These are phyloP conservation scores for Berberis thunbergii DNA, from an alignment of 164 flowering plant genomes.

Conservation along the genomic window DNA sequence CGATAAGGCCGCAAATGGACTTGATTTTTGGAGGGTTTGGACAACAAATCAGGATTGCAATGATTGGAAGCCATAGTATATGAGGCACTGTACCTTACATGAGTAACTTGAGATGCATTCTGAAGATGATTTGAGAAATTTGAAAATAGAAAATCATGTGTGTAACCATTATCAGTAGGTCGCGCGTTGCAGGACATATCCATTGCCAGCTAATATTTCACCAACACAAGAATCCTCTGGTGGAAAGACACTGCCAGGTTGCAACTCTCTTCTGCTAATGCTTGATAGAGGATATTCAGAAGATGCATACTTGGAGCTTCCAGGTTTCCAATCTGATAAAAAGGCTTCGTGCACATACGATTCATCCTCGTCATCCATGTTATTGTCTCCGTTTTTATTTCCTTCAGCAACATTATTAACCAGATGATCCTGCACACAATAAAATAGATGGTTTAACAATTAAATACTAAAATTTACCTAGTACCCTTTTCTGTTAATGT, in stretches of 20 bases:
- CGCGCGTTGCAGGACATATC: conserved; percentile 11
- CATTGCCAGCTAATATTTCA: conserved; percentile 16
- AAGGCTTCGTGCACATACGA: conserved; percentile 85
- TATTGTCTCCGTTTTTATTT: conserved; percentile 38
- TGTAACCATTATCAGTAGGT: conserved; percentile 7
- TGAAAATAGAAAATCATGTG: conserved; percentile 16
- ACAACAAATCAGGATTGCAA: conserved; percentile 16
- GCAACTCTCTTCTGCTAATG: conserved; percentile 10
- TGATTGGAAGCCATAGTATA: conserved; percentile 16
- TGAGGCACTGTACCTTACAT: conserved; percentile 14
- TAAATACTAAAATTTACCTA: no score
- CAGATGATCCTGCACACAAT: conserved; percentile 34
- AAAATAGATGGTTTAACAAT: no score
- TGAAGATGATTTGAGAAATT: conserved; percentile 12
- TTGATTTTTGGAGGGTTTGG: conserved; percentile 24
- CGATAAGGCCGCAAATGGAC: conserved; percentile 38
- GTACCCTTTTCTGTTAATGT: no score
- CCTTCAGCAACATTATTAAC: conserved; percentile 32
- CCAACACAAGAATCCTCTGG: conserved; percentile 13
- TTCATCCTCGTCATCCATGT: conserved; percentile 48
- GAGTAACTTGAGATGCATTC: conserved; percentile 17
- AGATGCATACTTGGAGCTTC: conserved; percentile 9
- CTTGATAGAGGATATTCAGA: conserved; percentile 18
- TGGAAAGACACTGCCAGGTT: conserved; percentile 7
- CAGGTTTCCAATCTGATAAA: conserved; percentile 77